These are phyloP conservation scores for Solanum piurae DNA, from an alignment of 257 asterid genomes.

Conservation along the genomic window DNA sequence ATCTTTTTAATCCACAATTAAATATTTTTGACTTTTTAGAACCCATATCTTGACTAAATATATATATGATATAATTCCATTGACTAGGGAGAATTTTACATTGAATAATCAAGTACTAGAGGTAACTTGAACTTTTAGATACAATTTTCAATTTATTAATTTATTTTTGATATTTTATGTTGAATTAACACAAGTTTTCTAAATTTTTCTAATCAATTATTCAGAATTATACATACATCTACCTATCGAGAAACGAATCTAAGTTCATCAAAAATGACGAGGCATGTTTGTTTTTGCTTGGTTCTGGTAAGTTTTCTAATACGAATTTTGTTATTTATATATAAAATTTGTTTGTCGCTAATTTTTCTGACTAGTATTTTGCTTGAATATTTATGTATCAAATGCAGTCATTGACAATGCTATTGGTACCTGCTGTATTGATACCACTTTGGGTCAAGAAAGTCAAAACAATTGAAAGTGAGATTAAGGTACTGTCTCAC, in stretches of 20 bases:
- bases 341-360: neutral
- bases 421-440: constrained; percentile 27
- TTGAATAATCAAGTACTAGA: neutral
- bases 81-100: neutral
- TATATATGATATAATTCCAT: neutral
- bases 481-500: constrained; percentile 10
- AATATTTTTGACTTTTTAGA: neutral
- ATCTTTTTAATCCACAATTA: neutral
- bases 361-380: neutral
- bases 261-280: constrained; percentile 24
- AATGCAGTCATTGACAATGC: constrained; percentile 30
- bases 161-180: neutral
- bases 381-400: neutral
- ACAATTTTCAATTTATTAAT: neutral
- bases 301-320: constrained; percentile 20
- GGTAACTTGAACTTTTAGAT: neutral
- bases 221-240: neutral
- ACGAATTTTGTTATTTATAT: neutral
- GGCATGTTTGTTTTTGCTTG: constrained; percentile 25
- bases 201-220: neutral
- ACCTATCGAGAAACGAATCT: constrained; percentile 9
- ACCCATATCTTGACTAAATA: neutral
- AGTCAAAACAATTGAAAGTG: constrained; percentile 17
- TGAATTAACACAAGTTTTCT: neutral
- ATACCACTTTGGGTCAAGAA: constrained; percentile 33